phyloP scores from a whole-genome alignment of 148 eudicot genomes.

The Vaccinium vitisidaea region DNA sequence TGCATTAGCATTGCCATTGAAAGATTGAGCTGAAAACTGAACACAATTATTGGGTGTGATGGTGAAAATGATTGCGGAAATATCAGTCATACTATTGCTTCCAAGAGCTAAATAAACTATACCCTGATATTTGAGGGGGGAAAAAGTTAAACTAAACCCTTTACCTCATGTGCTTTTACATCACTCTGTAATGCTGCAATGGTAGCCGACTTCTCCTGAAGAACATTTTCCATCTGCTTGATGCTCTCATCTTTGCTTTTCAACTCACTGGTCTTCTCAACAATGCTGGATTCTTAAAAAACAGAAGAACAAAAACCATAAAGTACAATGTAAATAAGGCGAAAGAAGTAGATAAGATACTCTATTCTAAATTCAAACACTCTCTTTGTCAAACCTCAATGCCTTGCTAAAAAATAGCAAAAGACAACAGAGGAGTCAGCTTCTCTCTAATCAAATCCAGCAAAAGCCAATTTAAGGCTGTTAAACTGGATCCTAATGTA shows the following conservation, averaged over 20 bases:
- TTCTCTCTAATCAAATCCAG: not conserved
- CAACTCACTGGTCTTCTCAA: conserved; percentile 38
- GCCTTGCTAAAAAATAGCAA: not conserved
- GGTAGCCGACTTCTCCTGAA: conserved; percentile 47
- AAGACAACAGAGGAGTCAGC: not conserved
- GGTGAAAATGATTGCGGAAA: not conserved
- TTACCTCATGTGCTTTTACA: conserved; percentile 44
- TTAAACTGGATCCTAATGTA: not conserved
- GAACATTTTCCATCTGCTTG: conserved; percentile 35
- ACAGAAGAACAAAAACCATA: not conserved
- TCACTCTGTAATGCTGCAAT: conserved; percentile 45
- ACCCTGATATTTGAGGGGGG: not conserved
- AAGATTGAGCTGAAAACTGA: not conserved
- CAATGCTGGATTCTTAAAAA: conserved; percentile 45
- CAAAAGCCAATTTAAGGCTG: not conserved
- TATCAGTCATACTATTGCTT: not conserved
- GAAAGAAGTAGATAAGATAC: not conserved
- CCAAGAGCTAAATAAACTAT: not conserved
- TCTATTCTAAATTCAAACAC: not conserved
- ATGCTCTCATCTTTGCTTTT: conserved; percentile 47
- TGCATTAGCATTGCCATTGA: not conserved
- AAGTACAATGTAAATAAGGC: not conserved
- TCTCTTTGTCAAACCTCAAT: not conserved
- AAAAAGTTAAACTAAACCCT: not conserved
- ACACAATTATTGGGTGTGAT: not conserved